These are phyloP conservation scores for Leccinum griseonigrum DNA, from an alignment of 1,284 basidiomycete species.

Conservation along the genomic window DNA sequence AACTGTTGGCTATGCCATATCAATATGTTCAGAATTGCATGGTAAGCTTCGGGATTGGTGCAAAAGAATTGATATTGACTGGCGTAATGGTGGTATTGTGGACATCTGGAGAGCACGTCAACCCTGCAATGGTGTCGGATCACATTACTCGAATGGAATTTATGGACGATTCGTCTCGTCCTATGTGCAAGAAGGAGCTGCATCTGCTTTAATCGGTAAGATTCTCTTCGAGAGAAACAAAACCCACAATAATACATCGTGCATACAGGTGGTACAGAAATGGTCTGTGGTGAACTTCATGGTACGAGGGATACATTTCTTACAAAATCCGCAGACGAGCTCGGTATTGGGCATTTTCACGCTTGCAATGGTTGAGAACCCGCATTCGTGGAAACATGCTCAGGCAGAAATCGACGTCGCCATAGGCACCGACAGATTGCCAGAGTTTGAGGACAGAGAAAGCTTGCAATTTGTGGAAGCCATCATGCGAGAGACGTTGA, in stretches of 20 bases:
- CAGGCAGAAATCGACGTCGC: not conserved
- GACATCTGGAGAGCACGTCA: not conserved
- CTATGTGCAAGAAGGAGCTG: constrained; percentile 4
- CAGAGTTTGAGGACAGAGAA: constrained; percentile 37
- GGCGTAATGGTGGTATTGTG: not conserved
- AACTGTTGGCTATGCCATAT: constrained; percentile 15
- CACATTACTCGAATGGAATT: constrained; percentile 12
- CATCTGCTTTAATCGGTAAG: constrained; percentile 13
- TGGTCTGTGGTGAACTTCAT: constrained; percentile 3
- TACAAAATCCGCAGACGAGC: not conserved
- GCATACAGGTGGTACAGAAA: constrained; percentile 5
- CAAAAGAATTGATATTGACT: not conserved
- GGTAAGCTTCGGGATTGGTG: constrained; percentile 2
- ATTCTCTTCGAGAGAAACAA: not conserved
- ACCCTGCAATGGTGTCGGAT: constrained; percentile 11
- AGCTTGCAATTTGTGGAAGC: constrained; percentile 37
- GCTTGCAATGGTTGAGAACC: constrained; percentile 33
- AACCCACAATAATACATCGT: not conserved
- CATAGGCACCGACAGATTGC: constrained; percentile 27
- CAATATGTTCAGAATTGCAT: constrained; percentile 7
- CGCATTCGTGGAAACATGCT: constrained; percentile 12
- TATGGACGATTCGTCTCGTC: not conserved
- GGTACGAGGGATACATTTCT: not conserved
- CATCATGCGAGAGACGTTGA: constrained; percentile 36
- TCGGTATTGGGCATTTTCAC: constrained; percentile 22